A percentile compares a stretch with the other conserved stretches of the same genome.
phyloP scores from a whole-genome alignment of 495 filamentous ascomycete genomes.

The Viridothelium virens region DNA sequence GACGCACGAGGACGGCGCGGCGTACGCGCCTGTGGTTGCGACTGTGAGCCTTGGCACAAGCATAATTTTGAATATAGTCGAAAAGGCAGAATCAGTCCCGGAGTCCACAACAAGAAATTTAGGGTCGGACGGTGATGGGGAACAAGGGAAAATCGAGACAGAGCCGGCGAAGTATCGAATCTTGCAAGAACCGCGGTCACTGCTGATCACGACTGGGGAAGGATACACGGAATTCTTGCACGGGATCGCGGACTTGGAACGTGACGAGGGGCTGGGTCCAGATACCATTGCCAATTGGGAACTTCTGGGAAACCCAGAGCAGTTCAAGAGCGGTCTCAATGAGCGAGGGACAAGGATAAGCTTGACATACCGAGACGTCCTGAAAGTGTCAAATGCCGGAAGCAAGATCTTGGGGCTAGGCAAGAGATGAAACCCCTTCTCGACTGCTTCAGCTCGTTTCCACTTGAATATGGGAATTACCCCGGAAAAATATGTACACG shows the following conservation, averaged over 20 bases:
- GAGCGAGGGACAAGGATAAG: conserved; percentile 65
- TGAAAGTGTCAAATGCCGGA: conserved; percentile 52
- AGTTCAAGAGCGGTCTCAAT: conserved; percentile 51
- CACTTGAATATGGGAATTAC: neutral
- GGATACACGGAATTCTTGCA: conserved; percentile 36
- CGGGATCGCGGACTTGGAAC: conserved; percentile 34
- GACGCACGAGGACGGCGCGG: conserved; percentile 87
- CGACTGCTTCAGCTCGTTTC: neutral
- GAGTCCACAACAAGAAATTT: conserved; percentile 52
- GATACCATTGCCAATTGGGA: conserved; percentile 75
- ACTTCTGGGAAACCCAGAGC: conserved; percentile 54
- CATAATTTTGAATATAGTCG: conserved; percentile 71
- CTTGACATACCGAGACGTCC: conserved; percentile 87
- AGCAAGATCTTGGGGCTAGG: conserved; percentile 24
- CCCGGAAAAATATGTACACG: neutral
- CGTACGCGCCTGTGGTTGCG: conserved; percentile 80
- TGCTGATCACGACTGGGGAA: conserved; percentile 33
- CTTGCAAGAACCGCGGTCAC: conserved; percentile 68
- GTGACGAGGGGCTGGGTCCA: conserved; percentile 31
- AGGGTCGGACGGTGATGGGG: conserved; percentile 30
- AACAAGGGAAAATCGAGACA: too few relatives aligned
- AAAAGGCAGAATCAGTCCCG: conserved; percentile 39
- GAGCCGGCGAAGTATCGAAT: conserved; percentile 50
- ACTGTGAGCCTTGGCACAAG: conserved; percentile 77
- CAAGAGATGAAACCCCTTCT: conserved; percentile 11